Evolutionary conservation across 495 filamentous ascomycete species (phyloP).

Genomic region (Chaetomium cochliodes): DNA sequence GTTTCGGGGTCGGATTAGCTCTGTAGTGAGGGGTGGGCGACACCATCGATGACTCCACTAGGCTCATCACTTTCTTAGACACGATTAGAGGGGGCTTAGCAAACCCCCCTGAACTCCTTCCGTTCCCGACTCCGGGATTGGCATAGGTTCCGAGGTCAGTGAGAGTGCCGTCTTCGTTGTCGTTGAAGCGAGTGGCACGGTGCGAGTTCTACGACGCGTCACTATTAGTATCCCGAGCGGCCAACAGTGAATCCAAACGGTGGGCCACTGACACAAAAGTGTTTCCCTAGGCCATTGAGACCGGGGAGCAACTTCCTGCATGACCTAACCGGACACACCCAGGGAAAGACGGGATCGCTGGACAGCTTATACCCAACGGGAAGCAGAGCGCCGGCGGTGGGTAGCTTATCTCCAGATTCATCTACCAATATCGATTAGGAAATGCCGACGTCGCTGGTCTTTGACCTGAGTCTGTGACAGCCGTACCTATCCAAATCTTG

Average conservation of each 20-base stretch:
- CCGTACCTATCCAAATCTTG: slow-evolving; percentile 15
- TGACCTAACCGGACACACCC: slow-evolving; percentile 36
- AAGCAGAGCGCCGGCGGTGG: slow-evolving; percentile 31
- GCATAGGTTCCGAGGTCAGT: slow-evolving; percentile 27
- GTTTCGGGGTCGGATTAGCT: too few species aligned
- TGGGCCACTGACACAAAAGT: slow-evolving; percentile 29
- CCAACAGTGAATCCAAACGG: too few species aligned
- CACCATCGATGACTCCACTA: slow-evolving; percentile 21
- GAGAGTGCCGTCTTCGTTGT: slow-evolving; percentile 34
- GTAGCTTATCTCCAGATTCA: background rate
- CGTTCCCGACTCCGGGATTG: slow-evolving; percentile 9
- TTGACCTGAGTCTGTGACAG: background rate
- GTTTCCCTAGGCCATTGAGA: slow-evolving; percentile 27
- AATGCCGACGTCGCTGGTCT: background rate
- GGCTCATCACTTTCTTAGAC: slow-evolving; percentile 22
- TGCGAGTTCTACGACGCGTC: slow-evolving; percentile 16
- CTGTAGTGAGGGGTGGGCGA: background rate
- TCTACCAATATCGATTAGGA: background rate
- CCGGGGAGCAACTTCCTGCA: slow-evolving; percentile 28
- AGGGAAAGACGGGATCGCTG: slow-evolving; percentile 26
- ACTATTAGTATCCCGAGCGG: background rate
- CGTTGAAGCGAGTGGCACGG: slow-evolving; percentile 25
- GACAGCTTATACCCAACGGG: slow-evolving; percentile 29
- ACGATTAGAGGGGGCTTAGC: slow-evolving; percentile 22
- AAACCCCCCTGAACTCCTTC: slow-evolving; percentile 11